Base-by-base conservation (phyloP, 2,329 filamentous ascomycete species). In the Monosporascus sp. region DNA sequence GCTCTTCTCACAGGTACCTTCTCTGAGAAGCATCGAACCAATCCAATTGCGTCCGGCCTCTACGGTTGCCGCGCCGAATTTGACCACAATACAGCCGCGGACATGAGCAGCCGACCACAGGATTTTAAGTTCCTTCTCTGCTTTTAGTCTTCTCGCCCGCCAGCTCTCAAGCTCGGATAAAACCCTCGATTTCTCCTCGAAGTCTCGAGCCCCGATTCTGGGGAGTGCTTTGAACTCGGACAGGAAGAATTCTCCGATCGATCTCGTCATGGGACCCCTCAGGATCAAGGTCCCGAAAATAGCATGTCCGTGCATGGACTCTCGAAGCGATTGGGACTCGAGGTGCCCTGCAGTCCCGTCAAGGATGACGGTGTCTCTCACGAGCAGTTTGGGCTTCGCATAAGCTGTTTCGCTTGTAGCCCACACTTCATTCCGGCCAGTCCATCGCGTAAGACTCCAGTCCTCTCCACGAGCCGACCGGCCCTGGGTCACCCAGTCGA, bases 401-500 rank as follows among this genome's bases (percentile, higher is more conserved):
- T 70, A 65, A 20, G 64, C 58, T 1, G 62, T 61, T 55, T 65
- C 56, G 3, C 68, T 63, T 1, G 63, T 56, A 41, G 73, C 67
- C 84, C 88, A 93, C n/a, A 97, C 80, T 72, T 99, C 94, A 66
- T 97, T 97, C 58, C 88, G 81, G 9, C 90, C 91, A 54, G 78
- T 82, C 84, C 94, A 97, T 57, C 79, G 80, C 52, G 80, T 75
- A 55, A 97, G 85, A 60, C 85, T 86, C 94, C 94, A 99, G 58
- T 90, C 80, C 72, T 99, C 94, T 24, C 91, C 92, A 47, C 89
- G 82, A 5, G 94, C 92, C 5, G 79, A 83, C 18, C 94, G 83
- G 7, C 94, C 94, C 65, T 93, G 89, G 2, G 86, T 95, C 6
- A 97, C 91, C 94, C 94, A 99, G 70, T 99, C 94, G 46, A 96